Percentiles rank a stretch among this genome's conserved stretches.
Conservation (phyloP, 805 yeast species). For the Candida montana region DNA sequence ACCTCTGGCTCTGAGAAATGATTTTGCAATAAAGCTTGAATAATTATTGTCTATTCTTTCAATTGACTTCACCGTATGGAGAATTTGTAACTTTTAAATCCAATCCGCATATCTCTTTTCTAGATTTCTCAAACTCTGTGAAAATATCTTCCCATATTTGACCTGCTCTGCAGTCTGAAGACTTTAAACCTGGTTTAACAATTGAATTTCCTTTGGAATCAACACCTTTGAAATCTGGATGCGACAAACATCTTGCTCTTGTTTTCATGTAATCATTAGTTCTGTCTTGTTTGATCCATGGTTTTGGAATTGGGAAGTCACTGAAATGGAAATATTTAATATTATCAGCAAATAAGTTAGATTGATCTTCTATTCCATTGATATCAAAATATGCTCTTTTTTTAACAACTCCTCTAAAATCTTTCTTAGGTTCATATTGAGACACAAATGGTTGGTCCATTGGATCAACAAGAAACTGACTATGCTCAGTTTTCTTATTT, state of each 20-base stretch:
- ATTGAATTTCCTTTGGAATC: neutral
- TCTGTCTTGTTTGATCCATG: slow-evolving; percentile 40
- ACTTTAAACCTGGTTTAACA: slow-evolving; percentile 4
- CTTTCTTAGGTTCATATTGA: slow-evolving; percentile 12
- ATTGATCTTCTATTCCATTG: slow-evolving; percentile 10
- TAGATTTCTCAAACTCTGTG: slow-evolving; percentile 11
- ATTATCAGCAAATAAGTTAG: slow-evolving; percentile 18
- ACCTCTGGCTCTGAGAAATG: too few relatives aligned
- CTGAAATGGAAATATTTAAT: slow-evolving; percentile 54
- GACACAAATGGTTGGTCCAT: slow-evolving; percentile 24
- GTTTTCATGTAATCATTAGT: slow-evolving; percentile 11
- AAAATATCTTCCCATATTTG: slow-evolving; percentile 17
- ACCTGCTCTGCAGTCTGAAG: slow-evolving; percentile 20
- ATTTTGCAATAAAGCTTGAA: too few relatives aligned
- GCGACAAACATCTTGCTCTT: slow-evolving; percentile 15
- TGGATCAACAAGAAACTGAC: slow-evolving; percentile 38
- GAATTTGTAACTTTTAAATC: slow-evolving; percentile 11
- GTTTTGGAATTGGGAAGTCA: slow-evolving; percentile 62
- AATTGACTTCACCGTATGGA: slow-evolving; percentile 13
- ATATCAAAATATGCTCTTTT: slow-evolving; percentile 18
- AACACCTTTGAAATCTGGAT: slow-evolving; percentile 10
- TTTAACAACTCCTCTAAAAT: slow-evolving; percentile 4
- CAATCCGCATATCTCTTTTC: slow-evolving; percentile 14
- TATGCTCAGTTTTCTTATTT: slow-evolving; percentile 30
- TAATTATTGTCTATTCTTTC: too few relatives aligned